Evolutionary conservation across 1,139 yeast species (phyloP).

Genomic region (Suhomyces ambrosiae): DNA sequence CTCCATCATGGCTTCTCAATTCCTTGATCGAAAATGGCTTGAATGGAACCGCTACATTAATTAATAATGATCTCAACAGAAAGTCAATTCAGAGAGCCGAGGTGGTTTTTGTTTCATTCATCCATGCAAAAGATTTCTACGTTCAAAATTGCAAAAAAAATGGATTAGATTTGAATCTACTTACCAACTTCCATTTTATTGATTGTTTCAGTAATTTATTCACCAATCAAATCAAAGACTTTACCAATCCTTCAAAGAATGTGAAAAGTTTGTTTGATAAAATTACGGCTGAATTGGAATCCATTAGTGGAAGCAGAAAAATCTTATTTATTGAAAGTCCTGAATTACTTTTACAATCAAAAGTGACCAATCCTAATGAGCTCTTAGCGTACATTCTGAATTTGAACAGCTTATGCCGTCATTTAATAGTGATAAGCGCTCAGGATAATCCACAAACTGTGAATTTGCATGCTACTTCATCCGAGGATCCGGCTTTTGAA

Average conservation of each 20-base stretch:
- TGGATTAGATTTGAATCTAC: constrained; percentile 40
- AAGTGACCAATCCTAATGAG: constrained; percentile 34
- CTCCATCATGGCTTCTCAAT: constrained; percentile 66
- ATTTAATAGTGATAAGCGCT: constrained; percentile 35
- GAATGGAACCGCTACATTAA: constrained; percentile 41
- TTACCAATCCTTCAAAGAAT: constrained; percentile 20
- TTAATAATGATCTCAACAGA: constrained; percentile 35
- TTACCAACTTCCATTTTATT: constrained; percentile 39
- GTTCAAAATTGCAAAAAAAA: constrained; percentile 43
- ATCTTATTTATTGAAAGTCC: constrained; percentile 49
- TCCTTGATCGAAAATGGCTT: constrained; percentile 49
- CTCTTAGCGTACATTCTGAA: constrained; percentile 38
- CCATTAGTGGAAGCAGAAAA: constrained; percentile 15
- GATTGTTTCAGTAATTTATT: constrained; percentile 50
- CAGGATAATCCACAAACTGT: constrained; percentile 45
- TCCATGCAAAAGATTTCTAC: constrained; percentile 40
- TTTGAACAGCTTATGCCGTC: constrained; percentile 39
- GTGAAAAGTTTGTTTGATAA: constrained; percentile 27
- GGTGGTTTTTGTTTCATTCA: constrained; percentile 47
- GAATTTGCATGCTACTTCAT: constrained; percentile 29
- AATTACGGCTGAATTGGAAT: constrained; percentile 12
- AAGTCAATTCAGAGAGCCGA: constrained; percentile 25
- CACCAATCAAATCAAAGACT: constrained; percentile 28
- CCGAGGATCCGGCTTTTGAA: constrained; percentile 37
- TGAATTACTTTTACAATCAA: constrained; percentile 52